These are phyloP conservation scores for Cyanidiococcus yangmingshanensis DNA, from an alignment of 23 red algal genomes.

Conservation along the genomic window DNA sequence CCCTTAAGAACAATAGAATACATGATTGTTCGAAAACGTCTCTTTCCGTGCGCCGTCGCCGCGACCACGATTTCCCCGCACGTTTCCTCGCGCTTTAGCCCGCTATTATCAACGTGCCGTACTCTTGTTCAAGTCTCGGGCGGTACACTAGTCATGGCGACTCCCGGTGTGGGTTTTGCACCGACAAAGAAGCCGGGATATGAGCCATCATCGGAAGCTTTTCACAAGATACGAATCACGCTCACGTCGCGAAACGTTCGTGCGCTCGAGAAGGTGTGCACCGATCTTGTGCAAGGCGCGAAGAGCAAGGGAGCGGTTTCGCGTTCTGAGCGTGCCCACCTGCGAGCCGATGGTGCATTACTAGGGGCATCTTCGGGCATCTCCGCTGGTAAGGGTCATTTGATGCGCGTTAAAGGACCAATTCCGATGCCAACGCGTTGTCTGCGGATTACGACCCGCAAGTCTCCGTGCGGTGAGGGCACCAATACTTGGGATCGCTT, in stretches of 20 bases:
- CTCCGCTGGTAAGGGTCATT: not conserved
- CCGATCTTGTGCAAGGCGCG: constrained; percentile 62
- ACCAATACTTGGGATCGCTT: constrained; percentile 99
- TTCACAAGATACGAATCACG: constrained; percentile 86
- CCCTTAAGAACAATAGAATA: too few species aligned
- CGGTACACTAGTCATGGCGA: too few species aligned
- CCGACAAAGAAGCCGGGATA: constrained; percentile 79
- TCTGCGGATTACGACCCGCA: constrained; percentile 75
- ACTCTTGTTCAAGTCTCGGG: too few species aligned
- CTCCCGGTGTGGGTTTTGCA: constrained; percentile 11
- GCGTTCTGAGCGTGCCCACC: not conserved
- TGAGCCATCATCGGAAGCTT: constrained; percentile 32
- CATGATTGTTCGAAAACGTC: too few species aligned
- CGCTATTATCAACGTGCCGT: too few species aligned
- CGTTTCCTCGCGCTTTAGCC: too few species aligned
- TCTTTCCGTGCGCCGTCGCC: too few species aligned
- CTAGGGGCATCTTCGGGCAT: not conserved
- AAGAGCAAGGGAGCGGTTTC: constrained; percentile 41
- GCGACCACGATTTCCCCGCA: too few species aligned
- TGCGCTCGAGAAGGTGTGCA: constrained; percentile 82
- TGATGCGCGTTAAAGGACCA: constrained; percentile 75
- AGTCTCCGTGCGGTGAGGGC: constrained; percentile 93
- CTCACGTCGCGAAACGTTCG: constrained; percentile 64
- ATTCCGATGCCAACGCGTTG: constrained; percentile 84
- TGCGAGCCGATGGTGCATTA: not conserved